Conservation (phyloP, 2,329 filamentous ascomycete genomes). For the Cordyceps cateniannulata region DNA sequence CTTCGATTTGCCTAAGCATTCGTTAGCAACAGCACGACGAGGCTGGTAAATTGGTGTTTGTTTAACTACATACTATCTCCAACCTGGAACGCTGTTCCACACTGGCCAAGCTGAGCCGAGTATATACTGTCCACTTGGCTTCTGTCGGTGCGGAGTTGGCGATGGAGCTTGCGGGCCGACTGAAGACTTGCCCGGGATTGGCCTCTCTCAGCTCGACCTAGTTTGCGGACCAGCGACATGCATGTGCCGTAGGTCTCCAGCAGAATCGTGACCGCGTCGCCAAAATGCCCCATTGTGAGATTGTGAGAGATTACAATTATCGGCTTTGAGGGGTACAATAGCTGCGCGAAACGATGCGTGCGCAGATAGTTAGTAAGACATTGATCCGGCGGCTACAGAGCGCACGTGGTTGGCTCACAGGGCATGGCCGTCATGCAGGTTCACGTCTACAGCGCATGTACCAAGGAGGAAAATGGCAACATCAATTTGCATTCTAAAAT, state of each 20-base stretch:
- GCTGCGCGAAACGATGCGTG: not conserved
- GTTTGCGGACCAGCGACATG: slow-evolving; percentile 34
- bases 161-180: slow-evolving; percentile 22
- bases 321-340: too few relatives aligned
- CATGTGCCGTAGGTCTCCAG: slow-evolving; percentile 43
- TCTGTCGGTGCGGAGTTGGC: slow-evolving; percentile 33
- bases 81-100: slow-evolving; percentile 35
- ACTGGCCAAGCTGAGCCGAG: slow-evolving; percentile 31
- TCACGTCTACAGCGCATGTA: not conserved
- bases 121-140: slow-evolving; percentile 37
- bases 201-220: slow-evolving; percentile 19
- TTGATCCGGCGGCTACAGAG: not conserved
- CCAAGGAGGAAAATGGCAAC: not conserved
- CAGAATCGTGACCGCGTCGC: slow-evolving; percentile 36
- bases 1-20: slow-evolving; percentile 28
- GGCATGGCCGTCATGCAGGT: not conserved
- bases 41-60: not conserved
- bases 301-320: not conserved
- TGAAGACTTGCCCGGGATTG: slow-evolving; percentile 18
- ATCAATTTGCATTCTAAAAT: not conserved
- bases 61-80: slow-evolving; percentile 38
- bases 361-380: not conserved
- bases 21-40: not conserved
- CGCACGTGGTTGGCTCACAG: not conserved
- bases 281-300: slow-evolving; percentile 33